Evolutionary conservation across 2,329 filamentous ascomycete genomes (phyloP).

Genomic region (Hirsutella rhossiliensis): DNA sequence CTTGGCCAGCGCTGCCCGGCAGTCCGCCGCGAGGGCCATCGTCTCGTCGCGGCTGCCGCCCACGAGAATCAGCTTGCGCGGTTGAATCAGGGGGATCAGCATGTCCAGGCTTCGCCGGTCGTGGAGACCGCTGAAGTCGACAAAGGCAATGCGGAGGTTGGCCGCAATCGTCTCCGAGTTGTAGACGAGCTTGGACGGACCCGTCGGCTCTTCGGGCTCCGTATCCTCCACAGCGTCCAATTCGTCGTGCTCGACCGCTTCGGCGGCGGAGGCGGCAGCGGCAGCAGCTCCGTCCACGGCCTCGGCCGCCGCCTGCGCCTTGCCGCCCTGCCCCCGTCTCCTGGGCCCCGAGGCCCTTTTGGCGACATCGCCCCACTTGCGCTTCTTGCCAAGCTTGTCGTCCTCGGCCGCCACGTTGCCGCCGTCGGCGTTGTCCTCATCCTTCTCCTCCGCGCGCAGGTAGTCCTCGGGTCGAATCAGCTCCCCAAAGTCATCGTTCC

Average conservation of each 20-base stretch:
- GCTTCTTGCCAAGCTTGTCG: constrained; percentile 73
- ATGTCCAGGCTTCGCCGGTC: constrained; percentile 91
- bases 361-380: constrained; percentile 74
- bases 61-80: constrained; percentile 87
- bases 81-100: constrained; percentile 86
- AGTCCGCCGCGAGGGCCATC: constrained; percentile 63
- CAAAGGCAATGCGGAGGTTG: constrained; percentile 67
- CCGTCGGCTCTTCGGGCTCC: constrained; percentile 36
- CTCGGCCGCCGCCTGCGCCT: constrained; percentile 31
- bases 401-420: constrained; percentile 28
- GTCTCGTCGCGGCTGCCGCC: constrained; percentile 74
- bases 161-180: constrained; percentile 51
- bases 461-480: constrained; percentile 91
- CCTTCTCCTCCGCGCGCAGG: constrained; percentile 80
- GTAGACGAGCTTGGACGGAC: constrained; percentile 66
- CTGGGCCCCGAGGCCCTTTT: constrained; percentile 26
- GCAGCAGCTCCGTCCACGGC: constrained; percentile 22
- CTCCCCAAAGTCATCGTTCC: constrained; percentile 87
- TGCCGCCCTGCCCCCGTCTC: constrained; percentile 46
- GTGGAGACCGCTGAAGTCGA: constrained; percentile 87
- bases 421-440: constrained; percentile 53
- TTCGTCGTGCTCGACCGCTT: constrained; percentile 17
- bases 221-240: constrained; percentile 46
- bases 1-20: constrained; percentile 51
- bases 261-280: constrained; percentile 16